A percentile compares a stretch with the other conserved stretches of the same genome.
Conservation (phyloP, 805 yeast species). For the Metschnikowia borealis region DNA sequence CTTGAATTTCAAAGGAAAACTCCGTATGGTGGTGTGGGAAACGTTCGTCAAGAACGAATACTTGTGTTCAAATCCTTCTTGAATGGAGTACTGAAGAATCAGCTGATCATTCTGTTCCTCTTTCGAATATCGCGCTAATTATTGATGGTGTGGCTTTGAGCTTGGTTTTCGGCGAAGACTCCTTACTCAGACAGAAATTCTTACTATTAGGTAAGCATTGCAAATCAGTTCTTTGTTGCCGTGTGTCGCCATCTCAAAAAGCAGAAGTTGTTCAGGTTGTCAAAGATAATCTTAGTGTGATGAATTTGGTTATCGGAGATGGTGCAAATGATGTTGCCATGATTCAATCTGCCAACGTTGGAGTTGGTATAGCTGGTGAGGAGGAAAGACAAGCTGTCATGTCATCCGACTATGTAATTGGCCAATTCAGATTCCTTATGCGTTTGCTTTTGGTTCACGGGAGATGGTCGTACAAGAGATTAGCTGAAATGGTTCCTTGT, state of each 20-base stretch:
- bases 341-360: conserved; percentile 86
- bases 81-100: too few species aligned
- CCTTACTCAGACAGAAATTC: conserved; percentile 43
- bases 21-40: too few species aligned
- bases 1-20: too few species aligned
- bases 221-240: conserved; percentile 76
- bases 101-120: conserved; percentile 62
- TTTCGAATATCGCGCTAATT: conserved; percentile 62
- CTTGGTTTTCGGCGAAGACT: conserved; percentile 44
- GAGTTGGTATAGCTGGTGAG: conserved; percentile 89
- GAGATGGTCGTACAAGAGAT: conserved; percentile 79
- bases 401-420: conserved; percentile 84
- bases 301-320: conserved; percentile 86
- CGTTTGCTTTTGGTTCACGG: conserved; percentile 74
- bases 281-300: conserved; percentile 68
- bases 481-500: conserved; percentile 79
- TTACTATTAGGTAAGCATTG: conserved; percentile 74
- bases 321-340: conserved; percentile 89
- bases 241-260: conserved; percentile 86
- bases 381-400: conserved; percentile 87
- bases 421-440: conserved; percentile 71
- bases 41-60: too few species aligned
- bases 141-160: conserved; percentile 77
- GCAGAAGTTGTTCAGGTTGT: conserved; percentile 80
- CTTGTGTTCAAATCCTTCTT: too few species aligned